Evolutionary conservation across 1,284 basidiomycete species (phyloP), one percentile per base, ranked within the genome.

Genomic region (Puccinia triticina): DNA sequence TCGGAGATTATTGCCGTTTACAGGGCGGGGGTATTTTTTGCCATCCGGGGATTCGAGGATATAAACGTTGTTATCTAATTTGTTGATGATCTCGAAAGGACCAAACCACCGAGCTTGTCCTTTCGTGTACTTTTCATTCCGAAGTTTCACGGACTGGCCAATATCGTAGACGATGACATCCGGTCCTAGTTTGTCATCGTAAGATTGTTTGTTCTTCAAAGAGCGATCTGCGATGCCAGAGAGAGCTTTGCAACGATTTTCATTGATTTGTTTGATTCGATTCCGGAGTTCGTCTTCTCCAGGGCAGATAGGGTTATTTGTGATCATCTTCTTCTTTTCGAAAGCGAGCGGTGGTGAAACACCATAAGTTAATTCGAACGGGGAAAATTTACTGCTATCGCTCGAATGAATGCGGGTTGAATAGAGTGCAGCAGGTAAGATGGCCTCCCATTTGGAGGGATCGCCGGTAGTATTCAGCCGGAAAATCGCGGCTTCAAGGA

Each of bases 281-380:
- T 59, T 14, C 3, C 57, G n/a, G 7, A 32, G 26, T 2, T 23
- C 57, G 5, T 32, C 26, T 59, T 59, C n/a, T 10, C 57, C 72
- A 16, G 57, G 40, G 16, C 48, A 21, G 14, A 26, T 50, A 29
- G 14, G n/a, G 2, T 75, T 29, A 50, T 8, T 10, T 11, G 23
- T n/a, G 5, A 50, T 12, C 8, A 32, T 12, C 26, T 26, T 75
- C 11, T 23, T 50, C 14, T 48, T 5, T 12, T 75, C 72, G 2
- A 21, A 29, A 8, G 34, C 37, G 10, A 75, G 29, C 2, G 48
- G 1, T 8, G 48, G 72, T 37, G 5, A 12, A 29, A 75, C 50
- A 1, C 72, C 46, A 53, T 75, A 75, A 14, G 40, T 26, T 0
- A 75, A 29, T n/a, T 75, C 48, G n/a, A 57, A 75, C n/a, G 48